Evolutionary conservation across 306 rosid species (phyloP), one percentile per base, ranked within the genome.

Genomic region (Lathyrus aphaca): DNA sequence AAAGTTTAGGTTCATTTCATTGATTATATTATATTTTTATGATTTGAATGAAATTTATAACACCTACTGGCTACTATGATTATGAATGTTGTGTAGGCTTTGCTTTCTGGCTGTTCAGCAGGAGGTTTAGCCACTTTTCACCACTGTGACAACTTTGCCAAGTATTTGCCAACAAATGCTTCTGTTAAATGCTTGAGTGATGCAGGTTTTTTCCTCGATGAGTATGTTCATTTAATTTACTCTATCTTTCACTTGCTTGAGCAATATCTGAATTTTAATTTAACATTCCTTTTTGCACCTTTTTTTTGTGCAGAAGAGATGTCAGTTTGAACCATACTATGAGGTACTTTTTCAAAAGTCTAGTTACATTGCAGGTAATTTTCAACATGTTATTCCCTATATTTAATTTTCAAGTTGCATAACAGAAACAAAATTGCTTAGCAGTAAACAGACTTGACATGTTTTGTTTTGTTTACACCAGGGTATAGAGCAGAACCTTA

Each of bases 71-170:
- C n/a, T n/a, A n/a, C 48, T 35, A 4, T 35, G 39, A 7, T 35
- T 35, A 35, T 82, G 6, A 71, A 30, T 61, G 29, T 61, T 75
- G n/a, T 80, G 13, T 43, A 89, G 98, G 97, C 95, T 75, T 78
- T 94, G 85, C 89, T 94, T 59, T 91, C 99, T 44, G 99, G 99
- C 48, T 94, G 96, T 81, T 91, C 97, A 29, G 99, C 99, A 11
- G 99, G 99, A 73, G 99, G 97, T 32, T 84, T 94, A 68, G 91
- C 99, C 5, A 68, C 96, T 49, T 94, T 94, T 84, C 77, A 89
- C 48, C 97, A 94, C 11, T 94, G 99, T 79, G 90, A 91, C 44
- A 77, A 64, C 60, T 91, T 94, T 67, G 40, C 92, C 35, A 86
- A 77, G 2, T 75, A 82, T 75, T 86, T 94, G 77, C 97, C 96